phyloP scores from a whole-genome alignment of 2,329 filamentous ascomycete genomes.

The Clathrospora elynae region DNA sequence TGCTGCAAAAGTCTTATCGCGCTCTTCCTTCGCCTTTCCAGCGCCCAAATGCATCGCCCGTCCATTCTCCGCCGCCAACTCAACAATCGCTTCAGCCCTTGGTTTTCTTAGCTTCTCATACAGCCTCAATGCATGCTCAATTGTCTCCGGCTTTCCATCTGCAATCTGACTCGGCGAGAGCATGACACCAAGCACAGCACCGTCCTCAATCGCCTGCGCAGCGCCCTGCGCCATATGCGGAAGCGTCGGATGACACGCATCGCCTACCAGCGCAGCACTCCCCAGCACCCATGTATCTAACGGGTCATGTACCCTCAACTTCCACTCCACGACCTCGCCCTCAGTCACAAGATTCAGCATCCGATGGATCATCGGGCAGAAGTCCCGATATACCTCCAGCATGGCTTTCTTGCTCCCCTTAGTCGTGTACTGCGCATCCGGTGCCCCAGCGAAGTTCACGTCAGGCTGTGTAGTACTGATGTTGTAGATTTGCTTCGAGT shows the following conservation, averaged over 20 bases:
- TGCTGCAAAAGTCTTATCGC: slow-evolving; percentile 60
- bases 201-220: slow-evolving; percentile 69
- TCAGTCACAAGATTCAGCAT: slow-evolving; percentile 67
- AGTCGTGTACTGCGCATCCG: slow-evolving; percentile 66
- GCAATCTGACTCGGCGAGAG: slow-evolving; percentile 56
- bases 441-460: slow-evolving; percentile 62
- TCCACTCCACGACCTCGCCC: slow-evolving; percentile 71
- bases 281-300: slow-evolving; percentile 66
- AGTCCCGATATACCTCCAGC: slow-evolving; percentile 64
- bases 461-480: slow-evolving; percentile 67
- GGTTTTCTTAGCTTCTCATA: slow-evolving; percentile 63
- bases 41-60: slow-evolving; percentile 62
- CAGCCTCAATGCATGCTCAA: slow-evolving; percentile 59
- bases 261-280: slow-evolving; percentile 60
- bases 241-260: slow-evolving; percentile 67
- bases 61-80: slow-evolving; percentile 61
- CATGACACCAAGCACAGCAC: slow-evolving; percentile 60
- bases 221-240: slow-evolving; percentile 69
- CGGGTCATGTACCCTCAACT: slow-evolving; percentile 65
- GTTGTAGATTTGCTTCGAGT: slow-evolving; percentile 70
- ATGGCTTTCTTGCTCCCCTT: slow-evolving; percentile 65
- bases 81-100: slow-evolving; percentile 62
- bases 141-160: slow-evolving; percentile 49
- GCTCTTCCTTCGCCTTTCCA: slow-evolving; percentile 63
- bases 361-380: slow-evolving; percentile 64